A percentile compares a stretch with the other conserved stretches of the same genome.
Evolutionary conservation across 169 alveolate genomes (phyloP).

Genomic region (Plasmodium inui): DNA sequence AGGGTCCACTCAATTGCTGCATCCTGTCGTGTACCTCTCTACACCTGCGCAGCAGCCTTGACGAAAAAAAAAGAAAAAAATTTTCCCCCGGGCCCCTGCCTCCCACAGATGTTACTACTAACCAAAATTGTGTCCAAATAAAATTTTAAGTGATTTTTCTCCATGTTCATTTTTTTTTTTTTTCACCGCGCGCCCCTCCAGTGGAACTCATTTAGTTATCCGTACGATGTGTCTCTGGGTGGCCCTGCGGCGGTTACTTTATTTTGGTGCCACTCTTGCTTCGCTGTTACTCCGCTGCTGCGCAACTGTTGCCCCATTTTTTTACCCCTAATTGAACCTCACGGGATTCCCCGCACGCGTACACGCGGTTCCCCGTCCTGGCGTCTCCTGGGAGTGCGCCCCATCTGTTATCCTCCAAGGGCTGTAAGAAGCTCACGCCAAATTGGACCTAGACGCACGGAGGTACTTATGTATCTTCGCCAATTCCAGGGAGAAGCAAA

Average conservation of each 20-base stretch:
- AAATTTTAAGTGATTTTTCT: background rate
- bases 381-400: background rate
- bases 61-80: background rate
- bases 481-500: background rate
- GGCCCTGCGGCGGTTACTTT: background rate
- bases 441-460: background rate
- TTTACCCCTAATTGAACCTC: background rate
- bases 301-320: too few species aligned
- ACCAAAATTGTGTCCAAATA: background rate
- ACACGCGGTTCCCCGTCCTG: background rate
- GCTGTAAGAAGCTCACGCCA: background rate
- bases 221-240: background rate
- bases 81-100: background rate
- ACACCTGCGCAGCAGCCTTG: background rate
- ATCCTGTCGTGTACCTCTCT: background rate
- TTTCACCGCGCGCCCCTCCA: background rate
- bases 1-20: background rate
- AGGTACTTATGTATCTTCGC: background rate
- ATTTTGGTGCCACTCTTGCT: background rate
- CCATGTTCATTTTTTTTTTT: background rate
- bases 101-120: background rate
- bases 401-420: background rate
- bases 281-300: too few species aligned
- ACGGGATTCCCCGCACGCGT: background rate
- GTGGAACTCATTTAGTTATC: background rate